Evolutionary conservation across 345 rosid genomes (phyloP), one percentile per base, ranked within the genome.

Genomic region (Pistacia integerrima): DNA sequence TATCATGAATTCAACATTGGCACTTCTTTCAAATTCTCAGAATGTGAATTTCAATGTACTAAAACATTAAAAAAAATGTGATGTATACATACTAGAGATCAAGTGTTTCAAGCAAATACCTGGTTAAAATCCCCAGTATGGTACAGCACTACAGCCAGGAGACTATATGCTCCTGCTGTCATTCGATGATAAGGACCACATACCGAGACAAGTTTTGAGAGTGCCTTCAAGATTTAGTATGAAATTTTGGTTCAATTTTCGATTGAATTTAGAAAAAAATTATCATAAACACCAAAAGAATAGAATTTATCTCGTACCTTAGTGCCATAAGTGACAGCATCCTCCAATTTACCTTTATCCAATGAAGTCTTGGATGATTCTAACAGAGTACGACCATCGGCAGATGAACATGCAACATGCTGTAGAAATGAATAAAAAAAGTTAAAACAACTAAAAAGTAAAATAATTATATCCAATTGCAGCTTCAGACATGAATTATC

Each of bases 91-190:
- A 44, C 18, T 63, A 38, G 57, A 49, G 35, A 16, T 20, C 5
- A 20, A 70, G 44, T 9, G 72, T 76, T 48, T 74, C 67, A 80
- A 85, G 82, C 48, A 78, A 58, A 72, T 80, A 96, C 99, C 98
- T 92, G 97, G 77, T 92, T 96, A 75, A 96, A 96, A 78, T 96
- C 98, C 60, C 97, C 98, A 57, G 99, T 96, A 87, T 93, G 98
- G 86, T 95, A 95, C 74, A 95, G 91, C 78, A 95, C 98, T 18
- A 95, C 98, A 64, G 99, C 99, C 72, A 95, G 87, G 83, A 93
- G 98, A 85, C 98, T 95, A 80, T 95, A 95, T 51, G 98, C 99
- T 87, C 98, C 94, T 28, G 99, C 99, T 10, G 99, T 93, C 89
- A 88, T 93, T 83, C 99, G 90, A 88, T 95, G 99, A 83, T 87